phyloP scores from a whole-genome alignment of 345 rosid species.

The Carallia brachiata region DNA sequence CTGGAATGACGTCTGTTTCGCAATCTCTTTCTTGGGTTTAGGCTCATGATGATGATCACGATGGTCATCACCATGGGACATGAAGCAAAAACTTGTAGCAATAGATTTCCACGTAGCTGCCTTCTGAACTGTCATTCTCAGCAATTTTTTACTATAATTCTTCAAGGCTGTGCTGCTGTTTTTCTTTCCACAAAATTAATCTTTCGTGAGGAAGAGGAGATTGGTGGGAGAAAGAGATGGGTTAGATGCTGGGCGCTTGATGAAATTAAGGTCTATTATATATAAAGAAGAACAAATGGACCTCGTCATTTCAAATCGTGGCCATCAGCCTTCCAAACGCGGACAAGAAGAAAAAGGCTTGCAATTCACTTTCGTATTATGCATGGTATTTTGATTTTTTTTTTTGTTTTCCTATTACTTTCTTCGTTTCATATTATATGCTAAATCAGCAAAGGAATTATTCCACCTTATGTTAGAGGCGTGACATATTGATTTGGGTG shows the following conservation, averaged over 20 bases:
- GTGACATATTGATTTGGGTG: not conserved
- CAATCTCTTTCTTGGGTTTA: constrained; percentile 37
- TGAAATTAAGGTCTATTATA: too few relatives aligned
- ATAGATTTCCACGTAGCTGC: constrained; percentile 46
- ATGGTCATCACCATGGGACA: constrained; percentile 7
- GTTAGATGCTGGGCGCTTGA: too few relatives aligned
- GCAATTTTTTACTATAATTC: not conserved
- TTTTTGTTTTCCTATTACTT: not conserved
- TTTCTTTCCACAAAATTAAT: not conserved
- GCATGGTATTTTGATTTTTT: constrained; percentile 11
- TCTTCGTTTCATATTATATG: not conserved
- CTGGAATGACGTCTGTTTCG: constrained; percentile 58
- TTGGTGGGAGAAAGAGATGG: not conserved
- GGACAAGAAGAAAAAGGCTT: constrained; percentile 22
- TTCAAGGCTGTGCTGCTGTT: not conserved
- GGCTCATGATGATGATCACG: not conserved
- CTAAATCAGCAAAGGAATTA: not conserved
- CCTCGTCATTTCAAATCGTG: constrained; percentile 14
- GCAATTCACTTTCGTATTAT: constrained; percentile 17
- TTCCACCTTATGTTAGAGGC: not conserved
- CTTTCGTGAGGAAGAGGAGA: not conserved
- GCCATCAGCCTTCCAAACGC: constrained; percentile 17
- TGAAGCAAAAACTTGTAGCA: constrained; percentile 45
- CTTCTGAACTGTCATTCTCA: constrained; percentile 50
- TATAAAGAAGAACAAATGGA: constrained; percentile 1